Conservation (phyloP, 2,329 filamentous ascomycete species). For the Claviceps fusiformis region DNA sequence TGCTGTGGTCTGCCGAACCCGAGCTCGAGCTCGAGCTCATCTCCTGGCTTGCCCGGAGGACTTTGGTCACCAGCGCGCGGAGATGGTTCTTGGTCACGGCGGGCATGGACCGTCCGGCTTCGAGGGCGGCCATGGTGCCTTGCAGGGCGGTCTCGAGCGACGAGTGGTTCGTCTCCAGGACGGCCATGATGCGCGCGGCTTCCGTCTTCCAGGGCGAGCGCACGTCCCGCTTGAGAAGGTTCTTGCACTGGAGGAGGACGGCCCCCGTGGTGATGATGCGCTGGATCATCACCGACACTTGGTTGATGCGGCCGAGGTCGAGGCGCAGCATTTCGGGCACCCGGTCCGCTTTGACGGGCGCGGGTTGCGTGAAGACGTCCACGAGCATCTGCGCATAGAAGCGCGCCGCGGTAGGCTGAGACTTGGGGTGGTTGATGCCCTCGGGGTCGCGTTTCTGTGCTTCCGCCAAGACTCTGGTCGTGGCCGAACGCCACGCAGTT, state of each 20-base stretch:
- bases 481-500: slow-evolving; percentile 51
- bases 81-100: slow-evolving; percentile 46
- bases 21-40: slow-evolving; percentile 17
- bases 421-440: slow-evolving; percentile 45
- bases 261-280: slow-evolving; percentile 61
- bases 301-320: slow-evolving; percentile 47
- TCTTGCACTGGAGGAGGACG: slow-evolving; percentile 68
- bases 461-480: slow-evolving; percentile 51
- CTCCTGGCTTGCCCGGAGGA: slow-evolving; percentile 36
- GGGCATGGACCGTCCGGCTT: slow-evolving; percentile 51
- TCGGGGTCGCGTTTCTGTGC: slow-evolving; percentile 56
- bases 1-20: background rate
- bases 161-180: slow-evolving; percentile 45
- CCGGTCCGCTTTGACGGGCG: slow-evolving; percentile 36
- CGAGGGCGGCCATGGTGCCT: slow-evolving; percentile 48
- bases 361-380: slow-evolving; percentile 58
- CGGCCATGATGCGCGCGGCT: slow-evolving; percentile 54
- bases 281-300: slow-evolving; percentile 24
- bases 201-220: slow-evolving; percentile 65
- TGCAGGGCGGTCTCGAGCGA: slow-evolving; percentile 40
- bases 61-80: slow-evolving; percentile 42
- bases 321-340: slow-evolving; percentile 64
- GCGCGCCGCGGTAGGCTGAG: slow-evolving; percentile 51
- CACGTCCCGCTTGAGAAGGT: slow-evolving; percentile 68
- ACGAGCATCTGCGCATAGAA: slow-evolving; percentile 66